phyloP scores from a whole-genome alignment of 2,329 filamentous ascomycete genomes.

The Penicillium concentricum region DNA sequence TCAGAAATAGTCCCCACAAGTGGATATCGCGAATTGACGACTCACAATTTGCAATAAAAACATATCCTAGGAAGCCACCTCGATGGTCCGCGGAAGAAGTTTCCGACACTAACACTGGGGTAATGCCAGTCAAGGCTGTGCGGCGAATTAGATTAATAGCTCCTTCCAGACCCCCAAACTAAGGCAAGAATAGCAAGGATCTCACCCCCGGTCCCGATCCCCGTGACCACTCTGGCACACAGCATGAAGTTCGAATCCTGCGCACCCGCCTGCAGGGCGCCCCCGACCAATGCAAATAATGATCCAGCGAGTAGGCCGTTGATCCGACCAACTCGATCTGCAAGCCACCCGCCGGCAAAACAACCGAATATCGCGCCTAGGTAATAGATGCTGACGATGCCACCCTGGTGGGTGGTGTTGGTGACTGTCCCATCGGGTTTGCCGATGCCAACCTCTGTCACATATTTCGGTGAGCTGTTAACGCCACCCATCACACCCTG shows the following conservation, averaged over 20 bases:
- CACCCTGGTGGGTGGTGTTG: constrained; percentile 51
- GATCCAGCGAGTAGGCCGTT: constrained; percentile 51
- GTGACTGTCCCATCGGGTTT: constrained; percentile 47
- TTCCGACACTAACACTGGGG: constrained; percentile 52
- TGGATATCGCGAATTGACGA: neutral
- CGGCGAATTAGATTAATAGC: constrained; percentile 11
- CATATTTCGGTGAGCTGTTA: constrained; percentile 43
- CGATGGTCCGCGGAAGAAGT: constrained; percentile 49
- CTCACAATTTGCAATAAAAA: constrained; percentile 53
- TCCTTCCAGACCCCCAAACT: neutral
- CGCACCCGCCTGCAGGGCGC: constrained; percentile 48
- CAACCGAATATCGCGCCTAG: constrained; percentile 53
- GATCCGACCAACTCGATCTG: constrained; percentile 56
- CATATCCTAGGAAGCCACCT: constrained; percentile 49
- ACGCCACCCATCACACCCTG: constrained; percentile 57
- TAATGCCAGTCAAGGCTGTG: constrained; percentile 48
- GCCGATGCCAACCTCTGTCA: constrained; percentile 46
- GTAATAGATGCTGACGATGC: constrained; percentile 56
- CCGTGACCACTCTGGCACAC: constrained; percentile 51
- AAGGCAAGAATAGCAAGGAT: constrained; percentile 11
- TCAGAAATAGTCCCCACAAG: constrained; percentile 3
- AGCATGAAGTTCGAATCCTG: constrained; percentile 51
- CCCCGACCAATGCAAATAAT: constrained; percentile 51
- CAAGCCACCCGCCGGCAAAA: constrained; percentile 51
- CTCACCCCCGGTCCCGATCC: constrained; percentile 52